Evolutionary conservation across 257 asterid genomes (phyloP).

Genomic region (Scutellaria barbata): DNA sequence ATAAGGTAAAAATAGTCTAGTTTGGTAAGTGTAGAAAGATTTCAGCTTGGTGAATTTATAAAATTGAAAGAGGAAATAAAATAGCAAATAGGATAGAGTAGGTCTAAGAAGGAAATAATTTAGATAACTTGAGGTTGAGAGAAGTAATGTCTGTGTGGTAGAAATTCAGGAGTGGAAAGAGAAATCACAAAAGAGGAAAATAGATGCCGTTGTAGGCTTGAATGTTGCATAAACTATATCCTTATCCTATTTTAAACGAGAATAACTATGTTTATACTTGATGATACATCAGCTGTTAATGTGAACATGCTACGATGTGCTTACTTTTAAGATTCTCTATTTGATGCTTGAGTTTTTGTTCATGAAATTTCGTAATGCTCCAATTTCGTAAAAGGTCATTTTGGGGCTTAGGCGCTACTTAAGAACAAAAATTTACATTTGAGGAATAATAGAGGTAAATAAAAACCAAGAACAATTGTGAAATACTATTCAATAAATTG

Average conservation of each 20-base stretch:
- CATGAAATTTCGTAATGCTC: conserved; percentile 1
- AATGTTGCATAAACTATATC: neutral
- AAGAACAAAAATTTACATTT: too few species aligned
- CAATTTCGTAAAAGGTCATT: neutral
- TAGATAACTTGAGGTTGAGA: neutral
- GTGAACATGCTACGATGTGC: neutral
- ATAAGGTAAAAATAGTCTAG: neutral
- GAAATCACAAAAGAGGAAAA: neutral
- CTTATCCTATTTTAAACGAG: neutral
- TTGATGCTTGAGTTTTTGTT: neutral
- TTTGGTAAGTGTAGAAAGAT: neutral
- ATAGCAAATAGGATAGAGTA: neutral
- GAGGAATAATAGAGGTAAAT: too few species aligned
- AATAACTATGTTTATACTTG: neutral
- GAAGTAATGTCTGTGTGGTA: neutral
- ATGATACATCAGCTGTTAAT: neutral
- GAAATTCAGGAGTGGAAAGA: neutral
- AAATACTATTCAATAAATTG: too few species aligned
- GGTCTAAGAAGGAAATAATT: neutral
- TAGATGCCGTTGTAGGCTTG: too few species aligned
- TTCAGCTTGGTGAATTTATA: neutral
- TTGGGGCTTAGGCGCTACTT: too few species aligned
- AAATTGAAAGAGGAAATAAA: neutral
- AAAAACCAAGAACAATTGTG: too few species aligned
- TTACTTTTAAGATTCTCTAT: neutral